Percentiles rank a stretch among this genome's conserved stretches.
phyloP scores from a whole-genome alignment of 2,329 filamentous ascomycete genomes.

The Trichoderma atrobrunneum region DNA sequence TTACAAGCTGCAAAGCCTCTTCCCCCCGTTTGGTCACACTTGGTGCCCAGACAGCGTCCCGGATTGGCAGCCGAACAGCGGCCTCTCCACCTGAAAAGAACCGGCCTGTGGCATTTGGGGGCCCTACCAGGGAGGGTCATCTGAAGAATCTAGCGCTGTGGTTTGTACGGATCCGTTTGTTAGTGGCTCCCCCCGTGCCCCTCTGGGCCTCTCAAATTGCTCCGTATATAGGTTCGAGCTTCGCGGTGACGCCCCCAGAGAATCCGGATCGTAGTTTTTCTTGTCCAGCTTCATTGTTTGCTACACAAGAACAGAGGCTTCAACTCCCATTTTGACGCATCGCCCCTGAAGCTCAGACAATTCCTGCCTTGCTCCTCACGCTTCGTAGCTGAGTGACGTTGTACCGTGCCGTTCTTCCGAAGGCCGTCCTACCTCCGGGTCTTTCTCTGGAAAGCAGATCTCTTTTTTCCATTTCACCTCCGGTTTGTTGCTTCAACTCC shows the following conservation, averaged over 20 bases:
- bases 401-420: constrained; percentile 18
- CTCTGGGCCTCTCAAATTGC: background rate
- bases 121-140: background rate
- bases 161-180: constrained; percentile 3
- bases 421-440: background rate
- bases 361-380: constrained; percentile 6
- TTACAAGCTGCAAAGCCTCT: constrained; percentile 1
- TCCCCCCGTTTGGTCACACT: background rate
- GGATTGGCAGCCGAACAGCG: constrained; percentile 11
- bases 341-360: constrained; percentile 1
- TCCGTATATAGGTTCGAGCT: constrained; percentile 11
- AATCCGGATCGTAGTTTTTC: background rate
- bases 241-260: constrained; percentile 7
- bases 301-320: background rate
- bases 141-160: constrained; percentile 3
- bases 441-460: background rate
- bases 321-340: background rate
- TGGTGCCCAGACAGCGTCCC: constrained; percentile 2
- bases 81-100: constrained; percentile 8
- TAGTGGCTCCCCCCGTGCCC: background rate
- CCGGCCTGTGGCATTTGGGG: background rate
- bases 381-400: constrained; percentile 14
- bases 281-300: background rate
- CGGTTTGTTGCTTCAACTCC: background rate
- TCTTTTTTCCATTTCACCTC: background rate